Conservation (phyloP, 192 early-diverging fungal species). For the Entophlyctis helioformis region DNA sequence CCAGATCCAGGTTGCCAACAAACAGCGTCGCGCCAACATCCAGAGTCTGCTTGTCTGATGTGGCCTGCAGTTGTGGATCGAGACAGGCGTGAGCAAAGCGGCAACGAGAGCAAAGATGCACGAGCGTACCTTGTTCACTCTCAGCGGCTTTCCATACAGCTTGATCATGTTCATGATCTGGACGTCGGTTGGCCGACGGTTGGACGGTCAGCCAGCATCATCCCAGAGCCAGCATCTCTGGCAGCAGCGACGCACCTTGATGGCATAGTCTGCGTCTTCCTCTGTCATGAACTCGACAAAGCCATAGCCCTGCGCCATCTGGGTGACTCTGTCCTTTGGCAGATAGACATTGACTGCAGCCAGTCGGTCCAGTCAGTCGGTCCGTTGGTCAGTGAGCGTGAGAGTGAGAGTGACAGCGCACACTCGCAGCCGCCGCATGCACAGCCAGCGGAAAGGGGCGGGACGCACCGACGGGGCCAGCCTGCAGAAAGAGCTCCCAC, state of each 20-base stretch:
- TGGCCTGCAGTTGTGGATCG: conserved; percentile 31
- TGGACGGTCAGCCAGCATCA: too few species aligned
- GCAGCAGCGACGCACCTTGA: conserved; percentile 34
- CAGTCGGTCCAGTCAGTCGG: too few species aligned
- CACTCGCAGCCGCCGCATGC: too few species aligned
- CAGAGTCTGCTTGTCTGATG: conserved; percentile 66
- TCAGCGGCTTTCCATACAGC: conserved; percentile 86
- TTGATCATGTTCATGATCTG: conserved; percentile 93
- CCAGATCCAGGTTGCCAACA: conserved; percentile 90
- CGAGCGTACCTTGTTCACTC: conserved; percentile 69
- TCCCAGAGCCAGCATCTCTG: too few species aligned
- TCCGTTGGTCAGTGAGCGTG: too few species aligned
- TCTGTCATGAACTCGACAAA: conserved; percentile 91
- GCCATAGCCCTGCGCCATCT: conserved; percentile 86
- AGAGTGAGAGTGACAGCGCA: too few species aligned
- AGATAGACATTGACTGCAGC: conserved; percentile 76
- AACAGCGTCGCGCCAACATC: conserved; percentile 96
- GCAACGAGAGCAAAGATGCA: too few species aligned
- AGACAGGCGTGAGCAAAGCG: too few species aligned
- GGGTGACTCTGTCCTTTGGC: conserved; percentile 94
- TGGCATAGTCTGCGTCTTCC: conserved; percentile 94
- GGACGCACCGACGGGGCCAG: conserved; percentile 72
- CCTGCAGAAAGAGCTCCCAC: conserved; percentile 99
- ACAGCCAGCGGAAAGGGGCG: too few species aligned
- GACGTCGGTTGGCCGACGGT: too few species aligned